Percentiles rank a stretch among this genome's conserved stretches.
Conservation (phyloP, 2,329 filamentous ascomycete species). For the Akanthomyces dipterigenus region DNA sequence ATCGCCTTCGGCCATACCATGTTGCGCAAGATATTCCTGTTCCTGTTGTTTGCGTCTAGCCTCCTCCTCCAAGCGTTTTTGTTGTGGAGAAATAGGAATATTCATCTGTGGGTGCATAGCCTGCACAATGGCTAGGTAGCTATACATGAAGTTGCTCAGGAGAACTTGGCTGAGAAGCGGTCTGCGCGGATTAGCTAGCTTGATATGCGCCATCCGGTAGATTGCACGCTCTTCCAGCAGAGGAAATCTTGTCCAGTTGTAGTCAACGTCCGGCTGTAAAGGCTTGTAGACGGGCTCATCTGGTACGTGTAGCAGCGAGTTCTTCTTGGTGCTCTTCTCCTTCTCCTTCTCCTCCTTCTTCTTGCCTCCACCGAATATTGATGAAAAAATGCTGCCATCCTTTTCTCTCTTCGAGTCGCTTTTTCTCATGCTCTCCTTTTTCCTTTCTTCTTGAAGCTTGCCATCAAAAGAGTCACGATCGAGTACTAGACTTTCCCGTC, state of each 20-base stretch:
- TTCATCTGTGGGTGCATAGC: conserved; percentile 97
- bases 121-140: conserved; percentile 95
- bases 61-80: conserved; percentile 54
- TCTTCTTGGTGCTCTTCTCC: conserved; percentile 68
- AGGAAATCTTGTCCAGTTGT: conserved; percentile 91
- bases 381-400: conserved; percentile 87
- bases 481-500: conserved; percentile 75
- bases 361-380: conserved; percentile 84
- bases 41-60: conserved; percentile 43
- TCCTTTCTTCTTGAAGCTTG: conserved; percentile 73
- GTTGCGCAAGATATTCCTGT: conserved; percentile 38
- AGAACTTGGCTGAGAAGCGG: conserved; percentile 91
- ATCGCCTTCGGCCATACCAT: conserved; percentile 40
- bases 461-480: conserved; percentile 68
- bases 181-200: conserved; percentile 91
- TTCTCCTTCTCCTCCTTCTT: conserved; percentile 79
- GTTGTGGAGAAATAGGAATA: conserved; percentile 75
- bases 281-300: conserved; percentile 69
- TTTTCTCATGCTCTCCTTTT: conserved; percentile 72
- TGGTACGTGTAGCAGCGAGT: conserved; percentile 65
- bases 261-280: conserved; percentile 82
- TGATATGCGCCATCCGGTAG: conserved; percentile 98
- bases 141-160: conserved; percentile 99
- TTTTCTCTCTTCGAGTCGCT: conserved; percentile 83
- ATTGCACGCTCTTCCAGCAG: conserved; percentile 95